phyloP scores from a whole-genome alignment of 225 moss, liverwort and hornwort species.

The Physcomitrium patens region DNA sequence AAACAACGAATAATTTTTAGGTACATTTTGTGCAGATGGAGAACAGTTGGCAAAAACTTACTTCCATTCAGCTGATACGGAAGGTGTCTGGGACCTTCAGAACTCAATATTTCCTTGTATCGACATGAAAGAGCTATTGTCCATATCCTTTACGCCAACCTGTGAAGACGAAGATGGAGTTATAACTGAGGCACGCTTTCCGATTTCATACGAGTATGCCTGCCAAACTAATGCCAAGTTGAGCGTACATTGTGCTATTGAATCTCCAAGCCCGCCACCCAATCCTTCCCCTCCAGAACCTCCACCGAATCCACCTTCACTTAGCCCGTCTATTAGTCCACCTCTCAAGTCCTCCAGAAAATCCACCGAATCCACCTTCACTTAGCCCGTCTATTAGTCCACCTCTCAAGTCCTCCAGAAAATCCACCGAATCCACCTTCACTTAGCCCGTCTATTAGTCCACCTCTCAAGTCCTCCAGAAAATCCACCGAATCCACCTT shows the following conservation, averaged over 20 bases:
- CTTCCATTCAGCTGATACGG: conserved; percentile 29
- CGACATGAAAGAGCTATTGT: conserved; percentile 25
- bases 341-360: neutral
- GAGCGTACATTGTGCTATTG: conserved; percentile 41
- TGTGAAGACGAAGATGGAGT: conserved; percentile 41
- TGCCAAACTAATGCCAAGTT: conserved; percentile 24
- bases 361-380: neutral
- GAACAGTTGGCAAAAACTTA: conserved; percentile 40
- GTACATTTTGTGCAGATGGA: conserved; percentile 34
- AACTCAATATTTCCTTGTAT: conserved; percentile 43
- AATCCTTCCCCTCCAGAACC: neutral
- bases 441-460: no score
- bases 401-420: neutral
- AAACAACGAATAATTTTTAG: neutral
- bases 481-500: neutral
- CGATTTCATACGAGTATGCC: conserved; percentile 40
- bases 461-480: neutral
- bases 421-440: neutral
- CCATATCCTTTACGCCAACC: conserved; percentile 46
- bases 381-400: no score
- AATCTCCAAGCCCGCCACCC: conserved; percentile 14
- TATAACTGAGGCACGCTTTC: conserved; percentile 35
- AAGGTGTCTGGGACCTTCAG: conserved; percentile 49
- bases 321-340: no score
- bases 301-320: neutral